Conservation (phyloP, 23 red algal species). For the Cyanidiococcus yangmingshanensis region DNA sequence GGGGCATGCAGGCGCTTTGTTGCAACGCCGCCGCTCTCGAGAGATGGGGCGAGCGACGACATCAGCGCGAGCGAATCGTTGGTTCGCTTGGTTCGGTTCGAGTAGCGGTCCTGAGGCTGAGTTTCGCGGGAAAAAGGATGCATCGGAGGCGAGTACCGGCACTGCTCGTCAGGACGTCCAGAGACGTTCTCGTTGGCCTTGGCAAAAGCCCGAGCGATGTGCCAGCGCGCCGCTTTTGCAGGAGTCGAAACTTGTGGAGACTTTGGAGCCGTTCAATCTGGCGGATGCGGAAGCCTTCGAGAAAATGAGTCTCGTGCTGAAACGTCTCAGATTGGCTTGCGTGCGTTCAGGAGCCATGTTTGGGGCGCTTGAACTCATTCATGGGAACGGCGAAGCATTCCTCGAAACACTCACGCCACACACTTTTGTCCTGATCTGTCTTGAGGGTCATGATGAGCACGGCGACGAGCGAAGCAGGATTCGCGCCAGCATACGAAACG, state of each 20-base stretch:
- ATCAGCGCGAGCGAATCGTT: not conserved
- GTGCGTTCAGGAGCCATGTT: conserved; percentile 22
- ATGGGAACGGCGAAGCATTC: conserved; percentile 2
- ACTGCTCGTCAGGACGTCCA: not conserved
- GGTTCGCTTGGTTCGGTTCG: not conserved
- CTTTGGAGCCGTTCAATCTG: not conserved
- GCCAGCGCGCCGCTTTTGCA: not conserved
- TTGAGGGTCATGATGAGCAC: not conserved
- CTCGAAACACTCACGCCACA: conserved; percentile 23
- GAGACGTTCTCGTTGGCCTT: not conserved
- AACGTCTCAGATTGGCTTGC: conserved; percentile 37
- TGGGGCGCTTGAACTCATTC: conserved; percentile 8
- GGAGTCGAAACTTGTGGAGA: not conserved
- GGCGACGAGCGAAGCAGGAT: not conserved
- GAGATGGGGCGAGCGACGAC: not conserved
- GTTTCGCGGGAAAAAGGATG: not conserved
- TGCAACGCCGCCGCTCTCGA: not conserved
- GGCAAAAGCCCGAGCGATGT: not conserved
- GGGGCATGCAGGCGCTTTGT: conserved; percentile 2
- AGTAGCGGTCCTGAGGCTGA: not conserved
- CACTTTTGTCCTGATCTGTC: conserved; percentile 22
- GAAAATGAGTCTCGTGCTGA: conserved; percentile 40
- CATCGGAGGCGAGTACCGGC: too few species aligned
- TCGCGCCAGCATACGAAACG: conserved; percentile 14
- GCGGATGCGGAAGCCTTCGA: conserved; percentile 34